Evolutionary conservation across 441 rosid species (phyloP), one percentile per base, ranked within the genome.

Genomic region (Euphorbia schlechtendalii): DNA sequence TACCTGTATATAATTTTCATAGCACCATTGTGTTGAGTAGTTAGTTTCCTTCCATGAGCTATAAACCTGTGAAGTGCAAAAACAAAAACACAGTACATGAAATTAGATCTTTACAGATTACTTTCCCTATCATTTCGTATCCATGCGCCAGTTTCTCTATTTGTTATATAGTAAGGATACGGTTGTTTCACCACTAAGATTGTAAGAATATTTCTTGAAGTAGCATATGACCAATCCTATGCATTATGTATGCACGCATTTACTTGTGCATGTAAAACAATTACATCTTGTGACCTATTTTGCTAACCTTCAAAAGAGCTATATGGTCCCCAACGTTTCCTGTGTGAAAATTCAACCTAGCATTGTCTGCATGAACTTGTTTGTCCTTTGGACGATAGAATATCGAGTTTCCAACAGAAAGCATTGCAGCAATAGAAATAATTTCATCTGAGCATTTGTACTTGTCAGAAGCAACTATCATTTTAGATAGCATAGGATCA

Each of bases 321-420:
- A 95, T 75, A 70, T 91, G 99, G 77, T 89, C 99, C 59, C 99
- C 99, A 13, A 95, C 96, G 75, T 86, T 89, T 64, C 97, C 98
- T 0, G 88, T 78, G 79, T 94, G 92, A 71, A 91, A 95, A 78
- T 95, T 95, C 90, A 95, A 52, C 67, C 97, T 78, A 20, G 99
- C 99, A 78, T 86, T 91, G 74, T 95, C 97, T 8, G 99, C 99
- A 66, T 87, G 97, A 69, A 89, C 98, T 79, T 95, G 96, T 72
- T 91, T 91, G 76, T 89, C 98, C 78, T 91, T 95, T 1, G 97
- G 98, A 62, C 99, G 98, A 72, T 91, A 95, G 72, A 95, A 95
- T 70, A 95, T 84, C 20, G 99, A 89, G 71, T 88, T 88, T 51
- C 98, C 99, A 71, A 91, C 64, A 38, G 97, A 95, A 73, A 95